Percentiles rank a stretch among this genome's conserved stretches.
phyloP scores from a whole-genome alignment of 2,329 filamentous ascomycete genomes.

The Talaromyces sp. region DNA sequence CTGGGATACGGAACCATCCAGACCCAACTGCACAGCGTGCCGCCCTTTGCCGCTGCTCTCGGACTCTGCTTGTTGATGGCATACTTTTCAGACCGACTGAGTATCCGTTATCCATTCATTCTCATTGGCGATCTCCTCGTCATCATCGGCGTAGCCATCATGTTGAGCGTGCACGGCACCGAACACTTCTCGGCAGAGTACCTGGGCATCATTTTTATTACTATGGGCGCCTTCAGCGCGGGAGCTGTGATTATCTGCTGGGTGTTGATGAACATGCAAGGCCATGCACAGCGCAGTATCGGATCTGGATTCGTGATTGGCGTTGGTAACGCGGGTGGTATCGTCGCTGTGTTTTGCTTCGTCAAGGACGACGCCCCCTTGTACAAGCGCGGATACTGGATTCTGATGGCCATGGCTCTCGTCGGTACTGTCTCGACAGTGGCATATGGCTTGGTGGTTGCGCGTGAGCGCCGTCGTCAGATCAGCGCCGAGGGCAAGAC shows the following conservation, averaged over 20 bases:
- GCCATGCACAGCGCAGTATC: constrained; percentile 25
- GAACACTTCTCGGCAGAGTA: constrained; percentile 31
- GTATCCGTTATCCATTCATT: constrained; percentile 21
- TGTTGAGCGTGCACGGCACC: constrained; percentile 18
- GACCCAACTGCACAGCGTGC: constrained; percentile 23
- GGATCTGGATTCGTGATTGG: constrained; percentile 27
- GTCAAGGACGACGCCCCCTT: constrained; percentile 20
- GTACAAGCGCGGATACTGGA: constrained; percentile 25
- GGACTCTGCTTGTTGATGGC: constrained; percentile 16
- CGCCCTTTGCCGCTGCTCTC: constrained; percentile 19
- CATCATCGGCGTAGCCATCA: constrained; percentile 21
- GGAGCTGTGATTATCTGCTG: constrained; percentile 29
- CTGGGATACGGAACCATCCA: constrained; percentile 18
- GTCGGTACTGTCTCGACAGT: constrained; percentile 11
- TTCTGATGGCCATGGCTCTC: constrained; percentile 17
- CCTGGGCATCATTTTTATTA: constrained; percentile 34
- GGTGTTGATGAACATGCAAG: constrained; percentile 39
- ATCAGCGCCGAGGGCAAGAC: constrained; percentile 1
- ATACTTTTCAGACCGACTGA: constrained; percentile 16
- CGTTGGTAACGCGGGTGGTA: constrained; percentile 27
- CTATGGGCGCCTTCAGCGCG: constrained; percentile 31
- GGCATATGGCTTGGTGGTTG: constrained; percentile 13
- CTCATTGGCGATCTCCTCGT: constrained; percentile 16
- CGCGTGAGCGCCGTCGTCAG: constrained; percentile 6
- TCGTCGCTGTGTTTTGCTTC: constrained; percentile 27